Conservation (phyloP, 1,284 basidiomycete species). For the Apiotrichum domesticum region DNA sequence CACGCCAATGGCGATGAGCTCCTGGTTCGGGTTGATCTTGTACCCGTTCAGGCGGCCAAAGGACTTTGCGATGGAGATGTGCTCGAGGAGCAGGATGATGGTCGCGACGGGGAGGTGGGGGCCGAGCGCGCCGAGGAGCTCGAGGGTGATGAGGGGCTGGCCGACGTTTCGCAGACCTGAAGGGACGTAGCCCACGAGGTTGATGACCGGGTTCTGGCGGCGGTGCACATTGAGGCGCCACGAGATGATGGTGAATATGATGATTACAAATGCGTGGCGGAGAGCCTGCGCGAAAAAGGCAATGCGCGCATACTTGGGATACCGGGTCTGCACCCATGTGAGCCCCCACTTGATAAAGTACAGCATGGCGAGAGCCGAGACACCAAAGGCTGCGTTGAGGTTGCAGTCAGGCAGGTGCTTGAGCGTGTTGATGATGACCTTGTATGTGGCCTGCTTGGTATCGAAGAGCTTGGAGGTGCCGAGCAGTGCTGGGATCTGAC, state of each 20-base stretch:
- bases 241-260: conserved; percentile 75
- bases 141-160: conserved; percentile 59
- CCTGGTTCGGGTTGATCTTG: conserved; percentile 96
- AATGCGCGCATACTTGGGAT: conserved; percentile 64
- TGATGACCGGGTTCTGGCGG: conserved; percentile 62
- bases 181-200: conserved; percentile 76
- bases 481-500: conserved; percentile 79
- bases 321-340: conserved; percentile 57
- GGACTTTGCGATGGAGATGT: conserved; percentile 92
- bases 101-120: conserved; percentile 82
- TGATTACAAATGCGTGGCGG: conserved; percentile 79
- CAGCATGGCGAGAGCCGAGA: conserved; percentile 58
- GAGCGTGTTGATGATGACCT: conserved; percentile 89
- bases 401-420: conserved; percentile 63
- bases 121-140: conserved; percentile 65
- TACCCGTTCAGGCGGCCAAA: conserved; percentile 95
- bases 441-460: conserved; percentile 76
- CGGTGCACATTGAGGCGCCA: conserved; percentile 70
- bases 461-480: conserved; percentile 68
- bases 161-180: conserved; percentile 73
- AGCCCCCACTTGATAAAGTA: conserved; percentile 69
- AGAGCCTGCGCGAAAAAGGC: conserved; percentile 82
- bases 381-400: conserved; percentile 84
- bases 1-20: conserved; percentile 96
- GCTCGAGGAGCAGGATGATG: conserved; percentile 90